Percentiles rank a stretch among this genome's conserved stretches.
phyloP scores from a whole-genome alignment of 768 basidiomycete species.

The Hypholoma sublateritium region DNA sequence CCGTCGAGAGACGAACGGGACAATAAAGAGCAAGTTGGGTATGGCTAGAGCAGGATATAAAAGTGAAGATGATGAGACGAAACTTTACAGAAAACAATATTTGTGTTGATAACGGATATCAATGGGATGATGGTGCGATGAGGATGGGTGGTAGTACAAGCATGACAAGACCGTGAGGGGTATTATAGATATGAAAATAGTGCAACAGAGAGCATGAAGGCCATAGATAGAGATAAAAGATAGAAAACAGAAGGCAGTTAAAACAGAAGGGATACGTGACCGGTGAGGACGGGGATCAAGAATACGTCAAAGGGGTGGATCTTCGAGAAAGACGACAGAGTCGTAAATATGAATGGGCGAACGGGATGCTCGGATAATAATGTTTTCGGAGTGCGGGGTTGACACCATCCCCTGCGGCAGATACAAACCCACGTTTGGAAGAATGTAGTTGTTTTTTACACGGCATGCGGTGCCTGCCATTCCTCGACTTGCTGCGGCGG shows the following conservation, averaged over 20 bases:
- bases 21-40: too few species aligned
- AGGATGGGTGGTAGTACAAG: conserved; percentile 4
- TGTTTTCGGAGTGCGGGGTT: not conserved
- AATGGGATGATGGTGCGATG: conserved; percentile 1
- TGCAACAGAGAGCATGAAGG: not conserved
- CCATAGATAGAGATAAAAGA: conserved; percentile 4
- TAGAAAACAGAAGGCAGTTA: not conserved
- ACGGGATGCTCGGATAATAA: too few species aligned
- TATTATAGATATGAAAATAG: conserved; percentile 2
- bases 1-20: too few species aligned
- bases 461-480: not conserved
- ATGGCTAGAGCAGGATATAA: too few species aligned
- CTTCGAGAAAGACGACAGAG: too few species aligned
- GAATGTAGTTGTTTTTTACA: not conserved
- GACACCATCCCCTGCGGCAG: not conserved
- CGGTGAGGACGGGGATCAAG: too few species aligned
- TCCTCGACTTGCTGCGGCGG: not conserved
- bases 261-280: not conserved
- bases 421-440: not conserved
- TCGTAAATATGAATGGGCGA: too few species aligned
- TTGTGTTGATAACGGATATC: not conserved
- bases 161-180: not conserved
- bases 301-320: too few species aligned
- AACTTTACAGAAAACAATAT: not conserved
- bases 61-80: too few species aligned